A percentile compares a stretch with the other conserved stretches of the same genome.
phyloP scores from a whole-genome alignment of 768 basidiomycete species.

The Calocera viscosa region DNA sequence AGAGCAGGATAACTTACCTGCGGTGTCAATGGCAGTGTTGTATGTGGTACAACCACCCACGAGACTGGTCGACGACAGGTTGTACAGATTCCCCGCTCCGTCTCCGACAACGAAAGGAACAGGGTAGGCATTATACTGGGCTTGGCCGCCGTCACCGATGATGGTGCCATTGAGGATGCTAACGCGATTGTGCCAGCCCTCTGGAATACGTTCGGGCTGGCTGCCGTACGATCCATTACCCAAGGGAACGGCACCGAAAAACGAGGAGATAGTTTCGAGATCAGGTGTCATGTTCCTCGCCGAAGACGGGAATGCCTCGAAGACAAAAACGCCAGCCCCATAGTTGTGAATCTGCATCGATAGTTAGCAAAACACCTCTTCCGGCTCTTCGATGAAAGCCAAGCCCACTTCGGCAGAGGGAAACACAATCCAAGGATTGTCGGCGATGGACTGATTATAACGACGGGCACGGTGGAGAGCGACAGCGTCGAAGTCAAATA shows the following conservation, averaged over 20 bases:
- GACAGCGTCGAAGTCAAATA: not conserved
- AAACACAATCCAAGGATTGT: not conserved
- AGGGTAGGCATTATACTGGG: not conserved
- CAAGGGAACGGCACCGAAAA: not conserved
- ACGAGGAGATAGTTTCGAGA: not conserved
- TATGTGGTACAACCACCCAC: not conserved
- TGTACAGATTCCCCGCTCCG: not conserved
- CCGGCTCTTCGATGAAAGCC: not conserved
- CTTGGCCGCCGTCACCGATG: not conserved
- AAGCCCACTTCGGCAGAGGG: not conserved
- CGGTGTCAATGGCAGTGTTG: not conserved
- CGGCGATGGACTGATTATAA: not conserved
- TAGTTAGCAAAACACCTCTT: not conserved
- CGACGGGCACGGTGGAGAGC: not conserved
- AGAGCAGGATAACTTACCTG: not conserved
- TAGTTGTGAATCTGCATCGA: not conserved
- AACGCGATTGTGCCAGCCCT: conserved; percentile 1
- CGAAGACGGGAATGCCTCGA: conserved; percentile 1
- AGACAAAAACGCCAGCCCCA: not conserved
- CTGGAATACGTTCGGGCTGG: not conserved
- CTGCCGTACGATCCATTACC: not conserved
- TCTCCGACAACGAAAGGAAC: not conserved
- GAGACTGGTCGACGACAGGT: not conserved
- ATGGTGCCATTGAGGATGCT: not conserved
- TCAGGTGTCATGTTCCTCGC: not conserved